Evolutionary conservation across 2,329 filamentous ascomycete genomes (phyloP).

Genomic region (Eutypella sp.): DNA sequence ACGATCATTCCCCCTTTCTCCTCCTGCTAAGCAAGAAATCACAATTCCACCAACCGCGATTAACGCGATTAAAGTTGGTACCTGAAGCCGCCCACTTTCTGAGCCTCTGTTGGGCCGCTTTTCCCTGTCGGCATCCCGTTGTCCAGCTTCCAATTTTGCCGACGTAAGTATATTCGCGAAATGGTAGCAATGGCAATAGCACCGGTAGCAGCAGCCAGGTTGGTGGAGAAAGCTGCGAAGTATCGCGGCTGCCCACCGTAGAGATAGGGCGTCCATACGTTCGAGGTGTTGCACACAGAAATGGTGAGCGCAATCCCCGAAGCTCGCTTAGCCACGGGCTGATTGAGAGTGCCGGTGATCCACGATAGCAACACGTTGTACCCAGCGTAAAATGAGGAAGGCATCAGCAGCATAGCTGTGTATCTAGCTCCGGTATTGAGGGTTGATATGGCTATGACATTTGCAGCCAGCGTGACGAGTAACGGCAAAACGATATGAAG

Average conservation of each 20-base stretch:
- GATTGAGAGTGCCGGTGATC: conserved; percentile 21
- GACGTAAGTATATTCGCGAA: conserved; percentile 20
- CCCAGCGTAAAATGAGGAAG: conserved; percentile 19
- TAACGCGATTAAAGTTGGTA: too few relatives aligned
- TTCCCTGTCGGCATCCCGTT: conserved; percentile 20
- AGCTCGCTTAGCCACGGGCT: conserved; percentile 21
- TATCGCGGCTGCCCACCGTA: conserved; percentile 23
- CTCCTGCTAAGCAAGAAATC: too few relatives aligned
- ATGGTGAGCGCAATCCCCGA: conserved; percentile 25
- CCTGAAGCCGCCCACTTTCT: conserved; percentile 22
- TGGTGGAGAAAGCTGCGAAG: conserved; percentile 22
- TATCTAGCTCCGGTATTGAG: conserved; percentile 23
- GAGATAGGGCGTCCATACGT: conserved; percentile 24
- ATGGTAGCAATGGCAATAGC: conserved; percentile 22
- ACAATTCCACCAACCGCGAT: too few relatives aligned
- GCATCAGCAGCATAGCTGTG: conserved; percentile 28
- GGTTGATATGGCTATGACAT: conserved; percentile 26
- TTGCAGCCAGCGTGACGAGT: conserved; percentile 20
- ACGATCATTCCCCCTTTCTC: too few relatives aligned
- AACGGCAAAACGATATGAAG: conserved; percentile 22
- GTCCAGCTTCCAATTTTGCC: conserved; percentile 23
- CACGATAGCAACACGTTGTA: conserved; percentile 24
- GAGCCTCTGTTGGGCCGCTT: conserved; percentile 22
- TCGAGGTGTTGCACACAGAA: conserved; percentile 24
- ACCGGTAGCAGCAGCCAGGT: conserved; percentile 20